Percentiles rank a stretch among this genome's conserved stretches.
Conservation (phyloP, 306 rosid species). For the Pyrus pyrifolia region DNA sequence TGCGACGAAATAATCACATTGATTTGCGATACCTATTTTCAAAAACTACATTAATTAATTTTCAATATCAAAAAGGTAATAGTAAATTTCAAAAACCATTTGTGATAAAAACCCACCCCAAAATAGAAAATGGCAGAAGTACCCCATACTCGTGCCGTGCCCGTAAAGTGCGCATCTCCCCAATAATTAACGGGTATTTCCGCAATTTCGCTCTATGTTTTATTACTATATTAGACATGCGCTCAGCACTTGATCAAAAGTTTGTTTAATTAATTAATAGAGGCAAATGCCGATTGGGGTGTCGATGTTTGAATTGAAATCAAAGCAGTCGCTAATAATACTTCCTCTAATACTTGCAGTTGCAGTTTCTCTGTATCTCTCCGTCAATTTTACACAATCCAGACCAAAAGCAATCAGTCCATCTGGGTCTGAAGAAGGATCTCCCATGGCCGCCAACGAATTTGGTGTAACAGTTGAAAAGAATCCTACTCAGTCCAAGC, state of each 20-base stretch:
- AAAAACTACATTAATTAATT: no score
- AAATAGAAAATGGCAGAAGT: no score
- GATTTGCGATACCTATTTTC: no score
- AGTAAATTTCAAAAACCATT: no score
- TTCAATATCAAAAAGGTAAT: fast-evolving
- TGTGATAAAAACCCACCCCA: no score
- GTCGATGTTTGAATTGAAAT: not conserved
- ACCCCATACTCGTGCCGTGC: no score
- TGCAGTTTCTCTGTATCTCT: not conserved
- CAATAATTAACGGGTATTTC: no score
- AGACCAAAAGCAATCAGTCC: not conserved
- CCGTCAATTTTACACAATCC: not conserved
- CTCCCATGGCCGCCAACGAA: not conserved
- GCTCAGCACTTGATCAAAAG: not conserved
- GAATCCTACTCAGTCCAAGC: slow-evolving; percentile 6
- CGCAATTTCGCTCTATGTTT: no score
- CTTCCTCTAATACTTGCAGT: not conserved
- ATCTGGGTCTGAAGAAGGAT: not conserved
- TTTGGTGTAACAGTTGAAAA: slow-evolving; percentile 10
- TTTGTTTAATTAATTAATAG: not conserved
- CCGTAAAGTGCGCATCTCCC: no score
- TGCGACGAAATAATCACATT: fast-evolving
- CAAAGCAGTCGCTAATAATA: not conserved
- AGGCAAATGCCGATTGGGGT: not conserved
- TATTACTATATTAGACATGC: no score